Percentiles rank a stretch among this genome's conserved stretches.
These are phyloP conservation scores for Talaromyces sp. DNA, from an alignment of 2,329 filamentous ascomycete genomes.

Conservation along the genomic window DNA sequence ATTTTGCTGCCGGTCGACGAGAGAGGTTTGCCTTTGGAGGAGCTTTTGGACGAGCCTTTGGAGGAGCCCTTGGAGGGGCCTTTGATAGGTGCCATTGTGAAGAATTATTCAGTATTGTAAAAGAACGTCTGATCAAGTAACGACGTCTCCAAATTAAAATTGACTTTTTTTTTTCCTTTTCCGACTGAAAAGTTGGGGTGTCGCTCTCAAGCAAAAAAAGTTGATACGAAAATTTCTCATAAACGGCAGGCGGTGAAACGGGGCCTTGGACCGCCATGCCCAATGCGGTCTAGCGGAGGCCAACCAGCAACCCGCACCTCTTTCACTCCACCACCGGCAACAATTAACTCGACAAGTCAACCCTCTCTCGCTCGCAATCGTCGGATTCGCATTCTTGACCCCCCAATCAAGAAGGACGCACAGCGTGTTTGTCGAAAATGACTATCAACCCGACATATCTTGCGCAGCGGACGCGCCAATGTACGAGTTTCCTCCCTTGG, in stretches of 20 bases:
- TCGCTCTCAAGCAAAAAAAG: slow-evolving; percentile 9
- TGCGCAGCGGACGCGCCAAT: slow-evolving; percentile 72
- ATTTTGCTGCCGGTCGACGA: slow-evolving; percentile 28
- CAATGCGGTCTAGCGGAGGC: background rate
- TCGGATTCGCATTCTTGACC: background rate
- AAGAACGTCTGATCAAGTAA: background rate
- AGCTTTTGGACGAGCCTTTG: background rate
- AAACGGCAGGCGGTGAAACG: slow-evolving; percentile 35
- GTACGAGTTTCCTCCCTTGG: slow-evolving; percentile 47
- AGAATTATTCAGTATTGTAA: background rate
- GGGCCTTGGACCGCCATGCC: background rate
- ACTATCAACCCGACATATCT: slow-evolving; percentile 92
- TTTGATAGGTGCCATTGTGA: background rate
- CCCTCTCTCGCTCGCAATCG: background rate
- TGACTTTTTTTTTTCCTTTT: background rate
- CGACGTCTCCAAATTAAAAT: background rate
- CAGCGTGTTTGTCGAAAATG: slow-evolving; percentile 48
- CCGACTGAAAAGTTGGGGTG: background rate
- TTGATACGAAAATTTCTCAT: slow-evolving; percentile 30
- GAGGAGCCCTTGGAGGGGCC: slow-evolving; percentile 6
- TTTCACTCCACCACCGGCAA: slow-evolving; percentile 4
- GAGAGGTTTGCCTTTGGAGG: slow-evolving; percentile 23
- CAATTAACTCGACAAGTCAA: no score
- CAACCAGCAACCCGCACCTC: slow-evolving; percentile 7
- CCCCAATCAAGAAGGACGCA: background rate